Evolutionary conservation across 257 asterid genomes (phyloP).

Genomic region (Capsicum rhomboideum): DNA sequence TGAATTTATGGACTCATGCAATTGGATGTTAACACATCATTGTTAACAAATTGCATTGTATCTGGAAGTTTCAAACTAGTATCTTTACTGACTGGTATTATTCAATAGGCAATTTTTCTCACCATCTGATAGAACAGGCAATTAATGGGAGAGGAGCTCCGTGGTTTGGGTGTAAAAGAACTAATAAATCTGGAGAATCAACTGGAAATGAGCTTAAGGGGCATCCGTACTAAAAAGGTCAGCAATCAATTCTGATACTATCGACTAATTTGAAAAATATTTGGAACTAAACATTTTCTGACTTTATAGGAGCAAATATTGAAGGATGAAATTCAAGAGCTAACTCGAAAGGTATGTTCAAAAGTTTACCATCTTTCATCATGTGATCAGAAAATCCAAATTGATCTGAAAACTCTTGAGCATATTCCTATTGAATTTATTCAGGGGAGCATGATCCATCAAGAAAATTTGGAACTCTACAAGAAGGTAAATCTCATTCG

Average conservation of each 20-base stretch:
- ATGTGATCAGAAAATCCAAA: neutral
- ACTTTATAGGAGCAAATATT: conserved; percentile 51
- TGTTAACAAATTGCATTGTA: neutral
- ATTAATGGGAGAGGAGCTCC: conserved; percentile 75
- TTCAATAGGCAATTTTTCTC: neutral
- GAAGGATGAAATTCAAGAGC: conserved; percentile 55
- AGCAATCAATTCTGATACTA: neutral
- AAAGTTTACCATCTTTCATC: neutral
- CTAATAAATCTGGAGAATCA: conserved; percentile 61
- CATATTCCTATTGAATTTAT: neutral
- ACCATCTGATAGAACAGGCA: conserved; percentile 36
- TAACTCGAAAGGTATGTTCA: conserved; percentile 45
- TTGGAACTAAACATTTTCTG: neutral
- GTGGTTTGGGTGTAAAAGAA: conserved; percentile 57
- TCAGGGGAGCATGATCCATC: conserved; percentile 64
- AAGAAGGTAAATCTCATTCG: conserved; percentile 61
- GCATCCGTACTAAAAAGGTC: conserved; percentile 66
- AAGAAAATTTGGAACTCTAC: conserved; percentile 71
- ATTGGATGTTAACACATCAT: neutral
- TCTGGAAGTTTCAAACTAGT: neutral
- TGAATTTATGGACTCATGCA: neutral
- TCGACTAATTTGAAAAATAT: neutral
- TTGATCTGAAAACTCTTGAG: neutral
- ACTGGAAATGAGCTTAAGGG: conserved; percentile 54
- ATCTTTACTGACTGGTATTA: neutral